These are phyloP conservation scores for Ricinus communis DNA, from an alignment of 345 rosid genomes.

Conservation along the genomic window DNA sequence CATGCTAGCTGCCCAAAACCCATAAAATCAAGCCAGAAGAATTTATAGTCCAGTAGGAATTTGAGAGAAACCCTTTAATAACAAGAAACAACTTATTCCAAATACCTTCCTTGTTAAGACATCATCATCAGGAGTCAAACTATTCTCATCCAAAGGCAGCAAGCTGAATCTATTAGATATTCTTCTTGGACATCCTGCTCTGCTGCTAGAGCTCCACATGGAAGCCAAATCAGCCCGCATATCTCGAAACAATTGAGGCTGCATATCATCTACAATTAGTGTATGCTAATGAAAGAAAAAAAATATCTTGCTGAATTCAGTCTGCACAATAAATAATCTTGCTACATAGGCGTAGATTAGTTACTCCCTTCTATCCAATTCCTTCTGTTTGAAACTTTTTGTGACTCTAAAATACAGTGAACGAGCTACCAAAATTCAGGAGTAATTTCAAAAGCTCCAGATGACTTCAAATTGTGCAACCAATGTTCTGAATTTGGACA, in stretches of 20 bases:
- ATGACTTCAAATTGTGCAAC: neutral
- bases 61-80: neutral
- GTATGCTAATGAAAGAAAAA: neutral
- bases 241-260: conserved; percentile 66
- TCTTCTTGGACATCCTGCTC: conserved; percentile 48
- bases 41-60: neutral
- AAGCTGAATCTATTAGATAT: conserved; percentile 33
- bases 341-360: neutral
- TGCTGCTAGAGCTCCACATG: conserved; percentile 59
- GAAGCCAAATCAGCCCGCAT: conserved; percentile 68
- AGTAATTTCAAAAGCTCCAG: too few species aligned
- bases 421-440: too few species aligned
- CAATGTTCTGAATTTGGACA: neutral
- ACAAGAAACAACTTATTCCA: neutral
- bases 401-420: too few species aligned
- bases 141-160: conserved; percentile 26
- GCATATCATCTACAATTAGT: conserved; percentile 16
- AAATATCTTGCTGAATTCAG: neutral
- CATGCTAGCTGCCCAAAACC: neutral
- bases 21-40: neutral
- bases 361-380: neutral
- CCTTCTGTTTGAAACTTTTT: neutral
- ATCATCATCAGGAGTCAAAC: conserved; percentile 32
- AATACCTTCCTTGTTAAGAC: conserved; percentile 48
- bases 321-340: neutral